Conservation (phyloP, 73 alveolate species). For the Breviolum minutum region DNA sequence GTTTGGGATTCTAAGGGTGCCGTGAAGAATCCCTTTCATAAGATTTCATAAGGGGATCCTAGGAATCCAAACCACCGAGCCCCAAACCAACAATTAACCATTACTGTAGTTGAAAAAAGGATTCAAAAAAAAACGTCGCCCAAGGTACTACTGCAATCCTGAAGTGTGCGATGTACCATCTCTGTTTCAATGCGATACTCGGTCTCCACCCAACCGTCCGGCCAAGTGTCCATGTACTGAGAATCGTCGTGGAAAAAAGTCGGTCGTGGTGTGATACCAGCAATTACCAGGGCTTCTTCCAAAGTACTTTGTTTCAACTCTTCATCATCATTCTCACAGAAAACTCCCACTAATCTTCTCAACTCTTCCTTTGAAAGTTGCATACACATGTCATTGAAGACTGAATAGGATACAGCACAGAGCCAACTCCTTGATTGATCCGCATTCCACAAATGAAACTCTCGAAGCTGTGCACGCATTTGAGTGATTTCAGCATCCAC, state of each 20-base stretch:
- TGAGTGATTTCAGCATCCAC: neutral
- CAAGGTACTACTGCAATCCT: constrained; percentile 24
- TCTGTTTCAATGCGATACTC: constrained; percentile 11
- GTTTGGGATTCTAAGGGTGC: no score
- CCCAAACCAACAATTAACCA: no score
- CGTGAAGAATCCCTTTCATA: no score
- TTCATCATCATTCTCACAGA: neutral
- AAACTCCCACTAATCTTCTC: neutral
- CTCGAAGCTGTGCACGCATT: neutral
- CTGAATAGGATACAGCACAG: neutral
- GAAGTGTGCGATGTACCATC: constrained; percentile 22
- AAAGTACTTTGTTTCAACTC: neutral
- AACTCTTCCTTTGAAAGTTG: constrained; percentile 7
- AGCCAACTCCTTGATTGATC: neutral
- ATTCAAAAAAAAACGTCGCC: no score
- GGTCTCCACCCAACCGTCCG: constrained; percentile 56
- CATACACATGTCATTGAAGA: constrained; percentile 19
- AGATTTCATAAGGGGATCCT: no score
- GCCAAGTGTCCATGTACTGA: neutral
- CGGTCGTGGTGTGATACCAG: neutral
- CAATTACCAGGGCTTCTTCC: neutral
- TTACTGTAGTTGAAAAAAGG: no score
- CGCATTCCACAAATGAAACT: neutral
- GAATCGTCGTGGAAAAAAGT: neutral
- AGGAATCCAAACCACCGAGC: no score